These are phyloP conservation scores for Populus hybrid DNA, from an alignment of 441 rosid species.

Conservation along the genomic window DNA sequence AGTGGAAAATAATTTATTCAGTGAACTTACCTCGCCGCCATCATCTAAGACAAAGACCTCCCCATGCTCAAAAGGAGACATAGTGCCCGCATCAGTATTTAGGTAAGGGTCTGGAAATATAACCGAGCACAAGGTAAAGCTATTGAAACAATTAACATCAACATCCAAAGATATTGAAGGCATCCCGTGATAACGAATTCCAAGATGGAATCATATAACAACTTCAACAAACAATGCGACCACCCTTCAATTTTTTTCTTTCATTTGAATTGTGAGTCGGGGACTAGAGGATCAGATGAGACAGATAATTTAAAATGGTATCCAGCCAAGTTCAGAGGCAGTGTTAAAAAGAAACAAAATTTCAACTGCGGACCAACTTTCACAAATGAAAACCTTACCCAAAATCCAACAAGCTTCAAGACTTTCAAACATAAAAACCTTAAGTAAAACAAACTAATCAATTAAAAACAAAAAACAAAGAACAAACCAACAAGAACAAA, in stretches of 20 bases:
- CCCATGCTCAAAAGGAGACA: conserved; percentile 96
- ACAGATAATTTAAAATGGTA: background rate
- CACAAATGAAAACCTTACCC: background rate
- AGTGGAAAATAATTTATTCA: background rate
- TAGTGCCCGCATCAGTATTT: conserved; percentile 93
- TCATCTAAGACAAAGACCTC: conserved; percentile 94
- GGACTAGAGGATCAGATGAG: background rate
- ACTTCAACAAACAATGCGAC: background rate
- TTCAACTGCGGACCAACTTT: background rate
- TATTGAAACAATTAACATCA: background rate
- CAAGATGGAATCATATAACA: background rate
- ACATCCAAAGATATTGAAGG: background rate
- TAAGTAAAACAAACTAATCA: background rate
- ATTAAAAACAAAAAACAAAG: background rate
- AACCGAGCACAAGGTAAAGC: background rate
- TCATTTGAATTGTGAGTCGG: conserved; percentile 2
- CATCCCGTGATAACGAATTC: background rate
- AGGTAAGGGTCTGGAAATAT: conserved; percentile 72
- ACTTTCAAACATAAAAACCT: background rate
- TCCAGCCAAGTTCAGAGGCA: background rate
- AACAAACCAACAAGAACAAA: background rate
- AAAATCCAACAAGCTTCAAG: background rate
- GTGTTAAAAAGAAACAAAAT: background rate
- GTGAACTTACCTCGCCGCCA: conserved; percentile 77
- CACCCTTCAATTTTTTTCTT: background rate